Percentiles rank a stretch among this genome's conserved stretches.
These are phyloP conservation scores for Stygiomarasmius scandens DNA, from an alignment of 1,284 basidiomycete genomes.

Conservation along the genomic window DNA sequence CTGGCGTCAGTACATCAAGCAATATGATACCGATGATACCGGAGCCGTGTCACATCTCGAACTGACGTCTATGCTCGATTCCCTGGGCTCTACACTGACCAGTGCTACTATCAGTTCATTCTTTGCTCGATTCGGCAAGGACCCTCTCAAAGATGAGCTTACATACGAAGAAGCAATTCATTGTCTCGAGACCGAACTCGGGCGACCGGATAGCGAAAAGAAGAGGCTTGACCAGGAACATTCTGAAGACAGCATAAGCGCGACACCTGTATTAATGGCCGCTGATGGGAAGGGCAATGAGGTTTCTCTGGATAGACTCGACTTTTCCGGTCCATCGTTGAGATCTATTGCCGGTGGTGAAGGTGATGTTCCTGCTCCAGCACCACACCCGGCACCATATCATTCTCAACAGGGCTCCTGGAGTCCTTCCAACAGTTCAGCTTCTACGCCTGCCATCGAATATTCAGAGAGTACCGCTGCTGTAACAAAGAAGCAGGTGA, in stretches of 20 bases:
- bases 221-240: slow-evolving; percentile 53
- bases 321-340: slow-evolving; percentile 63
- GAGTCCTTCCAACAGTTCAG: slow-evolving; percentile 17
- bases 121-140: slow-evolving; percentile 75
- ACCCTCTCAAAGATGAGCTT: slow-evolving; percentile 71
- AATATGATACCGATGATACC: slow-evolving; percentile 92
- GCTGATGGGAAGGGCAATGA: slow-evolving; percentile 36
- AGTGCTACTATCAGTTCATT: slow-evolving; percentile 79
- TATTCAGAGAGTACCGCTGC: not conserved
- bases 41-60: slow-evolving; percentile 82
- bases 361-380: slow-evolving; percentile 16
- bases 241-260: slow-evolving; percentile 41
- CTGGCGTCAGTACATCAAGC: slow-evolving; percentile 88
- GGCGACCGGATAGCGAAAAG: slow-evolving; percentile 72
- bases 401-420: slow-evolving; percentile 18
- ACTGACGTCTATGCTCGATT: slow-evolving; percentile 95
- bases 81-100: slow-evolving; percentile 91
- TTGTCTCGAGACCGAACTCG: slow-evolving; percentile 81
- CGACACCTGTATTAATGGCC: slow-evolving; percentile 48
- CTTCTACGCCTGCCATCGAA: slow-evolving; percentile 12
- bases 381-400: not conserved
- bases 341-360: slow-evolving; percentile 24
- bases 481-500: too few relatives aligned
- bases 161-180: slow-evolving; percentile 79
- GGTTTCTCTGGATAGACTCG: slow-evolving; percentile 55